A percentile compares a stretch with the other conserved stretches of the same genome.
phyloP scores from a whole-genome alignment of 768 basidiomycete species.

The Psilocybe cubensis region DNA sequence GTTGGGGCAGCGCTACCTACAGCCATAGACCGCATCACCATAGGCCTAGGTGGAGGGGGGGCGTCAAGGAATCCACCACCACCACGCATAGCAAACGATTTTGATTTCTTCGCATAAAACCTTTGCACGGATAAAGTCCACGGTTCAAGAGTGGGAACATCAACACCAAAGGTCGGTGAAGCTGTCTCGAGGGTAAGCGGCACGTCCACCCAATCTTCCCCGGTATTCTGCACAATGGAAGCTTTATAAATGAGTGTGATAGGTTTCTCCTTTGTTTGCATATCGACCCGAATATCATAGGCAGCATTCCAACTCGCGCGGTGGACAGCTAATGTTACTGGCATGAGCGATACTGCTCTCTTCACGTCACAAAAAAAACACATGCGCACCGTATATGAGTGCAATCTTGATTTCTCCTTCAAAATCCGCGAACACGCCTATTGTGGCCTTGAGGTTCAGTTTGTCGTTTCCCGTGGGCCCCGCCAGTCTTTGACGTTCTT shows the following conservation, averaged over 20 bases:
- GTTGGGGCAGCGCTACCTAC: neutral
- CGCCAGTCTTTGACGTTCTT: slow-evolving; percentile 23
- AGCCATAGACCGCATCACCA: no score
- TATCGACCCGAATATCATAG: slow-evolving; percentile 47
- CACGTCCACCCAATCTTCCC: slow-evolving; percentile 49
- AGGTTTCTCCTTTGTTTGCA: slow-evolving; percentile 41
- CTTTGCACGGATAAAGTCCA: slow-evolving; percentile 38
- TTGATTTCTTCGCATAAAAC: neutral
- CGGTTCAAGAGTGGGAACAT: slow-evolving; percentile 36
- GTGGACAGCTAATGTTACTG: slow-evolving; percentile 32
- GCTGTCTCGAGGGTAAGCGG: slow-evolving; percentile 47
- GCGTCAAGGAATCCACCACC: neutral
- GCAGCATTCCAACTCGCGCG: slow-evolving; percentile 40
- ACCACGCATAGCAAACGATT: neutral
- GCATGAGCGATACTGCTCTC: neutral
- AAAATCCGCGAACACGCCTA: slow-evolving; percentile 39
- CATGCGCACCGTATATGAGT: slow-evolving; percentile 40
- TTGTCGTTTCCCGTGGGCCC: slow-evolving; percentile 24
- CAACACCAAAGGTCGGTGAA: slow-evolving; percentile 42
- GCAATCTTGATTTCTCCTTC: slow-evolving; percentile 41
- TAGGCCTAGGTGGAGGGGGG: neutral
- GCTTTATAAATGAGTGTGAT: slow-evolving; percentile 45
- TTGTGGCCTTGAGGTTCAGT: slow-evolving; percentile 31
- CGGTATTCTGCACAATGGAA: slow-evolving; percentile 42
- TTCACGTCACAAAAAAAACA: no score